A percentile compares a stretch with the other conserved stretches of the same genome.
These are phyloP conservation scores for Penicillium roqueforti DNA, from an alignment of 495 filamentous ascomycete genomes.

Conservation along the genomic window DNA sequence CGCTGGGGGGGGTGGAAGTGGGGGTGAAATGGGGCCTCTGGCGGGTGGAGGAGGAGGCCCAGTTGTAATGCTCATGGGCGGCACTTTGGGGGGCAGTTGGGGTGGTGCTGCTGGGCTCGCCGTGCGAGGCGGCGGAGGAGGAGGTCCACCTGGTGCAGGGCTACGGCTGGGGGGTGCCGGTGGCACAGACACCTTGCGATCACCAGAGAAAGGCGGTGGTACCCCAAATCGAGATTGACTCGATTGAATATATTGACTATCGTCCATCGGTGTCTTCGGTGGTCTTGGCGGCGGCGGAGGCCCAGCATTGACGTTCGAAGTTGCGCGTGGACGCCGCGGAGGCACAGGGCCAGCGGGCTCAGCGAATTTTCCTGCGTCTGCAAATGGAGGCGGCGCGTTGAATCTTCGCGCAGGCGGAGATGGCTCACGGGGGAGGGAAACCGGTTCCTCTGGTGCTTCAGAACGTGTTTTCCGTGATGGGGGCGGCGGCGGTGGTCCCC, in stretches of 20 bases:
- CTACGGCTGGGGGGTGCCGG: slow-evolving; percentile 73
- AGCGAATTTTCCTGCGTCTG: slow-evolving; percentile 80
- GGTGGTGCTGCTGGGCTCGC: slow-evolving; percentile 52
- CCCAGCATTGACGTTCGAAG: slow-evolving; percentile 58
- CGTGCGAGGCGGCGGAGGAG: slow-evolving; percentile 66
- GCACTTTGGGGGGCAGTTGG: slow-evolving; percentile 69
- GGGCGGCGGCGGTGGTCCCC: slow-evolving; percentile 82
- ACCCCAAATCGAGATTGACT: slow-evolving; percentile 60
- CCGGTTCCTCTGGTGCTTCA: slow-evolving; percentile 50
- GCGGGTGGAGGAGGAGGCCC: slow-evolving; percentile 60
- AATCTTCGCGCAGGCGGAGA: slow-evolving; percentile 54
- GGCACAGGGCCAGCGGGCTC: slow-evolving; percentile 50
- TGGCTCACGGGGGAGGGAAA: slow-evolving; percentile 48
- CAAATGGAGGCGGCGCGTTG: slow-evolving; percentile 76
- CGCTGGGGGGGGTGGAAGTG: slow-evolving; percentile 51
- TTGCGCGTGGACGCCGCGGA: slow-evolving; percentile 53
- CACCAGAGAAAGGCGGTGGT: slow-evolving; percentile 76
- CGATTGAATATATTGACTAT: slow-evolving; percentile 47
- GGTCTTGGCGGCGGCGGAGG: slow-evolving; percentile 84
- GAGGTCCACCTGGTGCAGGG: slow-evolving; percentile 49
- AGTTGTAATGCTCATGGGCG: slow-evolving; percentile 33
- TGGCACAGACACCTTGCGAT: slow-evolving; percentile 58
- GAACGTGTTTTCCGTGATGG: slow-evolving; percentile 62
- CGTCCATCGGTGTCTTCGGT: slow-evolving; percentile 80
- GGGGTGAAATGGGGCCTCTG: slow-evolving; percentile 43